phyloP scores from a whole-genome alignment of 116 monocot genomes.

The Cymodocea nodosa region DNA sequence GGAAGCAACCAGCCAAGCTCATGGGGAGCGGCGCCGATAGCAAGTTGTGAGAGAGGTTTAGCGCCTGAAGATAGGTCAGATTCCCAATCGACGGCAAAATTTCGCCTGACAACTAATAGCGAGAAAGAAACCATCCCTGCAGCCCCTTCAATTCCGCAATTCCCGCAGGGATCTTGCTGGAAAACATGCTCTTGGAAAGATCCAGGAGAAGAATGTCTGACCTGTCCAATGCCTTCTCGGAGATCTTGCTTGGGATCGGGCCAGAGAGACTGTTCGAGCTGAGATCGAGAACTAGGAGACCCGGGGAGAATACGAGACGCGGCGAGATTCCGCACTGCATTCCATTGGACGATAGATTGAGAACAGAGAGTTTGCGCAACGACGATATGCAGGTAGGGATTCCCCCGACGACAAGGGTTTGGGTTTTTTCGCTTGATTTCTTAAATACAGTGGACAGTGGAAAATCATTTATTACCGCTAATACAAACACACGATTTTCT shows the following conservation, averaged over 20 bases:
- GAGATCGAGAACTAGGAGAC: conserved; percentile 54
- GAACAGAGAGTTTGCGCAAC: conserved; percentile 26
- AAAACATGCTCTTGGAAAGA: conserved; percentile 50
- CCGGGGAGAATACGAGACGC: conserved; percentile 54
- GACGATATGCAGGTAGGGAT: conserved; percentile 64
- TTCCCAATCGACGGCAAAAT: conserved; percentile 71
- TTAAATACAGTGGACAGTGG: too few species aligned
- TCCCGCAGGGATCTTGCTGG: conserved; percentile 43
- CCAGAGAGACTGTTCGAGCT: conserved; percentile 63
- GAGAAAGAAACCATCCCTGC: conserved; percentile 55
- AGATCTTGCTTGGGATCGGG: conserved; percentile 42
- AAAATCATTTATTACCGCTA: too few species aligned
- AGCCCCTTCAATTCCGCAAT: conserved; percentile 48
- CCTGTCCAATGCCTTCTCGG: conserved; percentile 26
- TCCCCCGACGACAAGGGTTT: conserved; percentile 64
- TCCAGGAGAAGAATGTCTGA: conserved; percentile 55
- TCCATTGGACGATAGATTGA: conserved; percentile 75
- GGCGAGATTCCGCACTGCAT: conserved; percentile 57
- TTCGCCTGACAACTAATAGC: conserved; percentile 49
- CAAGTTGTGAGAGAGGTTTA: conserved; percentile 61
- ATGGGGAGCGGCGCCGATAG: conserved; percentile 63
- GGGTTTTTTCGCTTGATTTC: too few species aligned
- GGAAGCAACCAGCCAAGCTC: conserved; percentile 80
- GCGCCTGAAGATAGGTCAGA: conserved; percentile 66
- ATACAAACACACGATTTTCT: too few species aligned